Evolutionary conservation across 2,329 filamentous ascomycete species (phyloP), one percentile per base, ranked within the genome.

Genomic region (Colletotrichum chrysophilum): DNA sequence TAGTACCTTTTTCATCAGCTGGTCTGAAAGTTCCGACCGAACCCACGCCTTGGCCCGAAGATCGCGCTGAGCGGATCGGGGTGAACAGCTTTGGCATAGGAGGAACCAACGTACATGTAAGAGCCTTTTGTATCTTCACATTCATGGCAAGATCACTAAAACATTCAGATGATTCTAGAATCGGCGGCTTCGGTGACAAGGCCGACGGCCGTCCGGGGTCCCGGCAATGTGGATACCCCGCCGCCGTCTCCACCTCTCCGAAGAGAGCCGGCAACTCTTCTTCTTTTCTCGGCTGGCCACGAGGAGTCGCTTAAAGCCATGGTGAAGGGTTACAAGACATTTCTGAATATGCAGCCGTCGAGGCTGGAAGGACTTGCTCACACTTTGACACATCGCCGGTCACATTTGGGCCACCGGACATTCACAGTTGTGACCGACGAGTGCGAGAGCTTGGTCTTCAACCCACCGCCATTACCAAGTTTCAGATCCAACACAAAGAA

Each of bases 41-140:
- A 58, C 62, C 80, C 0, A 75, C 58, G 1, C 61, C 79, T 2
- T 85, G 79, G 79, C 84, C 84, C 0, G 5, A 48, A 7, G 76
- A 76, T 14, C 69, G 79, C 6, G n/a, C 58, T 1, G 79, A 82
- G 48, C 79, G 85, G 6, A 78, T 83, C 6, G 81, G 80, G 38
- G 77, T 87, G 61, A 86, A 86, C 76, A 82, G 78, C 0, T 87
- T 86, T 72, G 85, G 86, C 4, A 84, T 83, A 38, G 86, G 86
- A 0, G 85, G 86, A 0, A 77, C 82, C 6, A 86, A 87, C 66
- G 84, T 80, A 1, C 85, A 87, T 56, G 81, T 82, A 8, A 74
- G 82, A 16, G 2, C 4, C 2, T 16, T 13, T 26, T 1, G 0
- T 9, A n/a, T 3, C 3, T 8, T 36, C 21, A 4, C 2, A 3